Evolutionary conservation across 169 alveolate species (phyloP).

Genomic region (Miamiensis avidus): DNA sequence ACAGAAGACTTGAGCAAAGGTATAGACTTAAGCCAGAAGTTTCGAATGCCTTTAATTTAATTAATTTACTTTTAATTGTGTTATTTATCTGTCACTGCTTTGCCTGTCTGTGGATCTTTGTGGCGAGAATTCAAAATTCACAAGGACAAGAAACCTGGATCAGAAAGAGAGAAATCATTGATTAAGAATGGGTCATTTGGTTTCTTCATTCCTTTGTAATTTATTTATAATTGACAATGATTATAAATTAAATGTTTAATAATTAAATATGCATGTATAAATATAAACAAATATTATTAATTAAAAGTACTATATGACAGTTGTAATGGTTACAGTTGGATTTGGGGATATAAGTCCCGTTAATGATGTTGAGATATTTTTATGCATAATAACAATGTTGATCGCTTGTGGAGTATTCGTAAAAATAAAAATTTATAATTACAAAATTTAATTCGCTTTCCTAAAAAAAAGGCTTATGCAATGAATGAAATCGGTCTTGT

Average conservation of each 20-base stretch:
- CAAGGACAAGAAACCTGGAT: background rate
- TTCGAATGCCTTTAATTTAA: background rate
- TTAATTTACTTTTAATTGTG: background rate
- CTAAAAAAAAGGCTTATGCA: background rate
- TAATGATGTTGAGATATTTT: background rate
- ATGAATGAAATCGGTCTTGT: slow-evolving; percentile 8
- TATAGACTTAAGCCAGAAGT: background rate
- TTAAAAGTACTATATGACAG: slow-evolving; percentile 3
- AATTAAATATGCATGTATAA: background rate
- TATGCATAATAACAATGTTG: background rate
- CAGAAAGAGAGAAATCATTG: background rate
- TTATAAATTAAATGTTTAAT: background rate
- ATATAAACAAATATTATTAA: too few relatives aligned
- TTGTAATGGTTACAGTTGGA: slow-evolving; percentile 14
- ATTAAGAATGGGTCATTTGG: background rate
- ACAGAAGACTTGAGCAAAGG: background rate
- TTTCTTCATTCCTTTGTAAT: background rate
- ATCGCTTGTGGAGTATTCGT: slow-evolving; percentile 5
- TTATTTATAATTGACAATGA: background rate
- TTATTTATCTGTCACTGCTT: slow-evolving; percentile 5
- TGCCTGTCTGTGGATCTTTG: slow-evolving; percentile 1
- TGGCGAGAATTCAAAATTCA: background rate
- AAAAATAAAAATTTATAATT: too few relatives aligned
- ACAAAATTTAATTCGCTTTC: too few relatives aligned
- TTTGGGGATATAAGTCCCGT: slow-evolving; percentile 16